Conservation (phyloP, 2,329 filamentous ascomycete species). For the Xylariaceae sp. region DNA sequence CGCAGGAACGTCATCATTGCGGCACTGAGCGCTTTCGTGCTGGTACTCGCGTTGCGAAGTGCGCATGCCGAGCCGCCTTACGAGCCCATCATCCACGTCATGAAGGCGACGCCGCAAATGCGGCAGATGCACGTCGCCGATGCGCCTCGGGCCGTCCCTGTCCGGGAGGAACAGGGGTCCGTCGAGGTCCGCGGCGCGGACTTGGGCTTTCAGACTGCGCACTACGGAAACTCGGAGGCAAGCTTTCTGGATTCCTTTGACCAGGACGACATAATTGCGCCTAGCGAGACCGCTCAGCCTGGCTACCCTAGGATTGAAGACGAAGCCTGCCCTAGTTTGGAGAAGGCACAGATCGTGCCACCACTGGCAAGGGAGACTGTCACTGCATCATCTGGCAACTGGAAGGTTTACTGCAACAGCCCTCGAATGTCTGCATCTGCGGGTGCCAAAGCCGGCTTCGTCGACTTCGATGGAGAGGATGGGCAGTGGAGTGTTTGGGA, state of each 20-base stretch:
- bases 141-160: neutral
- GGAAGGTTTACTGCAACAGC: slow-evolving; percentile 23
- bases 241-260: neutral
- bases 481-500: neutral
- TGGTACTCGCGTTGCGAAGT: slow-evolving; percentile 45
- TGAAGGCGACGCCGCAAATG: slow-evolving; percentile 26
- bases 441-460: neutral
- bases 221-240: neutral
- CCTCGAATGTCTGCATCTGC: neutral
- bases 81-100: slow-evolving; percentile 29
- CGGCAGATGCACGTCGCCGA: slow-evolving; percentile 22
- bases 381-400: slow-evolving; percentile 8
- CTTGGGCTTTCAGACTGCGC: neutral
- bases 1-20: slow-evolving; percentile 57
- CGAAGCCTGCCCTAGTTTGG: neutral
- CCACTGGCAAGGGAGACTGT: slow-evolving; percentile 1
- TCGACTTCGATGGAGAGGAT: neutral
- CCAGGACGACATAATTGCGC: neutral
- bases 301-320: neutral
- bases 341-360: slow-evolving; percentile 1
- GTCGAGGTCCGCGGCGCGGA: slow-evolving; percentile 9
- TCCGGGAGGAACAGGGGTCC: slow-evolving; percentile 8
- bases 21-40: slow-evolving; percentile 49
- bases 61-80: slow-evolving; percentile 30
- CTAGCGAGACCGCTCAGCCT: neutral